A percentile compares a stretch with the other conserved stretches of the same genome.
Conservation (phyloP, 805 yeast species). For the Candida orba region DNA sequence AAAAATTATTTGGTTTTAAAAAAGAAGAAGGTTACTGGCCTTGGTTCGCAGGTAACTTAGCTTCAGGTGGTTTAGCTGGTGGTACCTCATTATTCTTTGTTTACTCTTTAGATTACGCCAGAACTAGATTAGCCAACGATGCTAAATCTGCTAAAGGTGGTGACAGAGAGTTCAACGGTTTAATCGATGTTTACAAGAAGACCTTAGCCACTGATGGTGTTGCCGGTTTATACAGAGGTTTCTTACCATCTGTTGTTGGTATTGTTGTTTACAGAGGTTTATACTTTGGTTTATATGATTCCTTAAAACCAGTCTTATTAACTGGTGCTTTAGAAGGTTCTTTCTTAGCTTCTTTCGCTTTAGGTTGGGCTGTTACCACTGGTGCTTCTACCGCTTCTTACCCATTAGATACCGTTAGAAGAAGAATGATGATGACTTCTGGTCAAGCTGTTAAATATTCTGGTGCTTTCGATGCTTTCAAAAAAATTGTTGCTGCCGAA, state of each 20-base stretch:
- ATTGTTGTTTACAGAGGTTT: conserved; percentile 98
- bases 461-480: conserved; percentile 92
- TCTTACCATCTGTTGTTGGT: conserved; percentile 97
- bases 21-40: conserved; percentile 87
- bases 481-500: conserved; percentile 89
- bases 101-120: conserved; percentile 96
- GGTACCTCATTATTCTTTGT: conserved; percentile 90
- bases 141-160: conserved; percentile 89
- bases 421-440: conserved; percentile 99
- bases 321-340: conserved; percentile 92
- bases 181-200: conserved; percentile 93
- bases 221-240: conserved; percentile 99
- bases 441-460: conserved; percentile 97
- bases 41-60: conserved; percentile 97
- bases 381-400: conserved; percentile 98
- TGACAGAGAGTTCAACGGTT: conserved; percentile 96
- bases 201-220: conserved; percentile 93
- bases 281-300: conserved; percentile 96
- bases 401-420: conserved; percentile 98
- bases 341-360: conserved; percentile 90
- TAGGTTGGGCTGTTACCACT: conserved; percentile 97
- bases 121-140: conserved; percentile 98
- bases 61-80: conserved; percentile 99
- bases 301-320: conserved; percentile 89
- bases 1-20: conserved; percentile 94